Evolutionary conservation across 2,329 filamentous ascomycete species (phyloP).

Genomic region (Neurospora sp.): DNA sequence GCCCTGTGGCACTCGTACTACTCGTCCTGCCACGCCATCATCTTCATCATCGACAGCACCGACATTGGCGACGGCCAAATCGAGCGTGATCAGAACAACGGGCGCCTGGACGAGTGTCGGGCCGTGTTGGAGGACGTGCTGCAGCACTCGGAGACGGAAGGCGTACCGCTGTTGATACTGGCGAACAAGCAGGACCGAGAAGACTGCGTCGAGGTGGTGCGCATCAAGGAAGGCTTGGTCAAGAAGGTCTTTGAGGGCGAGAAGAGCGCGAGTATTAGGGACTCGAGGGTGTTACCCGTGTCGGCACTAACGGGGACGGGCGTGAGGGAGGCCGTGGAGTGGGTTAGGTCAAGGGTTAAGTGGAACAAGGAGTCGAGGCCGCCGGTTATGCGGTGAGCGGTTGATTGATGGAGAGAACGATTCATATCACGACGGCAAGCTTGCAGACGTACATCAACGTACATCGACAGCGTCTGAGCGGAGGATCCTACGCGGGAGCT

Average conservation of each 20-base stretch:
- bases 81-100: constrained; percentile 31
- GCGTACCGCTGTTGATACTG: constrained; percentile 82
- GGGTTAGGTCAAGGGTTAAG: constrained; percentile 81
- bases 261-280: constrained; percentile 73
- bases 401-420: background rate
- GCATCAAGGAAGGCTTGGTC: constrained; percentile 94
- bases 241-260: constrained; percentile 94
- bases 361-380: constrained; percentile 95
- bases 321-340: constrained; percentile 92
- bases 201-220: constrained; percentile 93
- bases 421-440: background rate
- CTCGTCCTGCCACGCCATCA: constrained; percentile 84
- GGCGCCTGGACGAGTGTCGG: constrained; percentile 77
- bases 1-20: constrained; percentile 97
- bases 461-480: no score
- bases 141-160: constrained; percentile 76
- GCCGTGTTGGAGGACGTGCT: constrained; percentile 84
- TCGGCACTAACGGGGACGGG: constrained; percentile 83
- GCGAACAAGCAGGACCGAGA: constrained; percentile 98
- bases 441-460: background rate
- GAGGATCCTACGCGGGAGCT: background rate
- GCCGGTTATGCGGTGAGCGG: constrained; percentile 73
- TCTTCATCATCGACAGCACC: constrained; percentile 93
- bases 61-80: constrained; percentile 81
- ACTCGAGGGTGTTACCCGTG: constrained; percentile 83